Base-by-base conservation (phyloP, 441 rosid species). In the Sinapis alba region DNA sequence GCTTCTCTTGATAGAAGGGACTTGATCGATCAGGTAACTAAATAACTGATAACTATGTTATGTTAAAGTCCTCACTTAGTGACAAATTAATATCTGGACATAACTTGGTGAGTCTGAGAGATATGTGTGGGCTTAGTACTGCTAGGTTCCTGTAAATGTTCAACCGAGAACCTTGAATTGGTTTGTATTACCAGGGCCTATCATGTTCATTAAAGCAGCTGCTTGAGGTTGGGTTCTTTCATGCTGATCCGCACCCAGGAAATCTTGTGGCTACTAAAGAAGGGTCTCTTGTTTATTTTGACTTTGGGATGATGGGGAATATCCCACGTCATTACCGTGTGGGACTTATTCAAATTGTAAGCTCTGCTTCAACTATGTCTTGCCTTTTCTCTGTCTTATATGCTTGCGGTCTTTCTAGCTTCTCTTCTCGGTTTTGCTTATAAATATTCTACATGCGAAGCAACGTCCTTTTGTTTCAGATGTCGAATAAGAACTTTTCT, bases 231-330 rank as follows among this genome's bases (percentile, higher is more conserved):
- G 99, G 99, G 65, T 96, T 90, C 82, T 94, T 96, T 81, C 99
- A 96, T 82, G 99, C 99, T 58, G 99, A 96, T 83, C 98, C 98
- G 11, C 98, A 96, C 83, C 99, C 99, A 60, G 99, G 99, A 84
- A 96, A 96, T 77, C 98, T 94, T 74, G 96, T 94, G 76, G 99
- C 97, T 34, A 82, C 88, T 62, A 76, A 73, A 51, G 75, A 83
- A 72, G 98, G 98, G 43, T 78, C 78, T 81, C 95, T 96, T 61
- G 99, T 95, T 62, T 96, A 94, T 83, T 89, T 96, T 73, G 99
- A 96, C 86, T 96, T 94, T 74, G 99, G 98, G 63, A 96, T 96
- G 99, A 94, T 96, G 98, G 99, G 98, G 27, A 95, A 92, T 68
- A 89, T 96, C 72, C 99, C 99, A 78, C 96, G 97, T 51, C 98